Evolutionary conservation across 371 early-diverging fungal species (phyloP), one percentile per base, ranked within the genome.

Genomic region (Lichtheimia ramosa): DNA sequence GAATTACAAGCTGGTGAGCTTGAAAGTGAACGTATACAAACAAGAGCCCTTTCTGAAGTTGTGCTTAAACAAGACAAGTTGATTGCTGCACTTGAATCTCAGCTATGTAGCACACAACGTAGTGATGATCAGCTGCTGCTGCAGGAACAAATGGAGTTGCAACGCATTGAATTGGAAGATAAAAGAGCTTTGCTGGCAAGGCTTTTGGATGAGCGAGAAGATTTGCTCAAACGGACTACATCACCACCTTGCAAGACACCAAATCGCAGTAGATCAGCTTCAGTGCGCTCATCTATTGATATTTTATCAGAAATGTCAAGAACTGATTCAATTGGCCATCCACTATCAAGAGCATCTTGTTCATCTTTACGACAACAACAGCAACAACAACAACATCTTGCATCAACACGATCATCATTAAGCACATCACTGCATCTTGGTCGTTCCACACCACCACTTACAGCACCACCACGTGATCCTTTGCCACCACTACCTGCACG

Each of bases 21-120:
- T 10, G 75, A 72, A 28, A 67, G 23, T 2, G 66, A 78, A 39
- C 56, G 66, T 23, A 48, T 67, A 16, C 73, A 74, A 48, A 59
- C 59, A 5, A 69, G 73, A n/a, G 40, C 49, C 2, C 51, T 78
- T 14, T 54, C 56, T 18, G 50, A 70, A 4, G 61, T 78, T 0
- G 62, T 75, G 12, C 43, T 62, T 40, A 74, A 78, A 40, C 78
- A 78, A 58, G 75, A 78, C 23, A 63, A 68, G 27, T 43, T 78
- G 20, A 74, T 78, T 48, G 43, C 52, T n/a, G 65, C 62, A 39
- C 56, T 78, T 4, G 78, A 78, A 58, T 14, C 48, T 20, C 72
- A 67, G 46, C 43, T 67, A 12, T 42, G 1, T 23, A 21, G 40
- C 18, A 16, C 2, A 3, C 40, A 42, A 23, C 43, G 21, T 46